Conservation (phyloP, 148 eudicot species). For the Rhododendron henanense region DNA sequence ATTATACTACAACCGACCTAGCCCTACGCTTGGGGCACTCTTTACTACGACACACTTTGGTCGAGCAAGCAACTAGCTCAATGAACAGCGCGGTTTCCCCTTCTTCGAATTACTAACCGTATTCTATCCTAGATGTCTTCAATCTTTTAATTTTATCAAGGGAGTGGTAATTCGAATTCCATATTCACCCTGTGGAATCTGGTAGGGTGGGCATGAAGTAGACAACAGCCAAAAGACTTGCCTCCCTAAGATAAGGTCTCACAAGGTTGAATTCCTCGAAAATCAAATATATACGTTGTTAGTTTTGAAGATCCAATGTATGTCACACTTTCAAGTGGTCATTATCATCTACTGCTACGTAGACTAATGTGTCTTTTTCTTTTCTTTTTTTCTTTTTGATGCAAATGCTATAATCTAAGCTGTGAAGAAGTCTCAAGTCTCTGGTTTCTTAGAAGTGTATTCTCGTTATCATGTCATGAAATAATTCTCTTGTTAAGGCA, state of each 20-base stretch:
- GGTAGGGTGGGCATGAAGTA: no score
- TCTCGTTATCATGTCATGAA: not conserved
- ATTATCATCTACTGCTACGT: not conserved
- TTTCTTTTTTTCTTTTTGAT: not conserved
- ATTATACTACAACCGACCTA: no score
- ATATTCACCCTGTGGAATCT: no score
- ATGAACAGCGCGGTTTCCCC: slow-evolving; percentile 10
- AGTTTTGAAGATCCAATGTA: not conserved
- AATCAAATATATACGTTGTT: no score
- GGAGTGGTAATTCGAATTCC: not conserved
- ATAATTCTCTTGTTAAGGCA: not conserved
- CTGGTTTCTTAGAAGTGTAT: not conserved
- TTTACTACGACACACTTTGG: no score
- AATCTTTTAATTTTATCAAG: no score
- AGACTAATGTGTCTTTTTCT: not conserved
- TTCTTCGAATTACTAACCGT: slow-evolving; percentile 13
- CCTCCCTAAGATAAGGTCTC: no score
- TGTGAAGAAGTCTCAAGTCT: not conserved
- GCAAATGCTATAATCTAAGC: not conserved
- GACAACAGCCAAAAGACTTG: no score
- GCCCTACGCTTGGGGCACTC: no score
- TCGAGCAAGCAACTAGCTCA: no score
- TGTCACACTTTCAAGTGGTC: not conserved
- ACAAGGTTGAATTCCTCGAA: no score
- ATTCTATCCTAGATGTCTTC: not conserved